These are phyloP conservation scores for Cyberlindnera meyerae DNA, from an alignment of 805 yeast species.

Conservation along the genomic window DNA sequence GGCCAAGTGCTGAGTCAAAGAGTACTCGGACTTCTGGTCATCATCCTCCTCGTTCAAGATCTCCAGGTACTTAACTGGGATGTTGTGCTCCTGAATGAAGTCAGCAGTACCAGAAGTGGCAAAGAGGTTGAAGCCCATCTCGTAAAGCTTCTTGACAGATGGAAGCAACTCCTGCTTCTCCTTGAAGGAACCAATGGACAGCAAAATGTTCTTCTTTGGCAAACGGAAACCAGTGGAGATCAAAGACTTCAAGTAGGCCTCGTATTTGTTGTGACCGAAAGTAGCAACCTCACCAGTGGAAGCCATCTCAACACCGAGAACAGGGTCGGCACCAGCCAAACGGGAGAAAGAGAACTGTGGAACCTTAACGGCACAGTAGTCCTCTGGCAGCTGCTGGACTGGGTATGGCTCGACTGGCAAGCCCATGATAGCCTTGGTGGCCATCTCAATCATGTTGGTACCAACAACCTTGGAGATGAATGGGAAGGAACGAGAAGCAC, in stretches of 20 bases:
- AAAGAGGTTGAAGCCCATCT: conserved; percentile 83
- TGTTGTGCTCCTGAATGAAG: conserved; percentile 88
- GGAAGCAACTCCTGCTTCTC: conserved; percentile 94
- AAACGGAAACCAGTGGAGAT: conserved; percentile 92
- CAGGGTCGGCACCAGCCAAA: conserved; percentile 96
- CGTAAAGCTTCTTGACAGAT: conserved; percentile 70
- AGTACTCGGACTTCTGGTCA: conserved; percentile 86
- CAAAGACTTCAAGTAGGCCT: conserved; percentile 93
- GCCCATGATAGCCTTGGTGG: conserved; percentile 89
- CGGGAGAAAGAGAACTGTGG: conserved; percentile 98
- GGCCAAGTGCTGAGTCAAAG: conserved; percentile 93
- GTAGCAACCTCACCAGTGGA: conserved; percentile 99
- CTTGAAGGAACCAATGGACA: conserved; percentile 94
- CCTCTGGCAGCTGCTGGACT: conserved; percentile 79
- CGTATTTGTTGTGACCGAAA: conserved; percentile 93
- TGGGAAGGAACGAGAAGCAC: conserved; percentile 99
- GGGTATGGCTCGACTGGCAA: conserved; percentile 88
- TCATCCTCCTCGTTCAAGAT: conserved; percentile 67
- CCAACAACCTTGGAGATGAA: conserved; percentile 97
- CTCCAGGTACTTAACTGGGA: conserved; percentile 94
- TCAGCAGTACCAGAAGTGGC: conserved; percentile 99
- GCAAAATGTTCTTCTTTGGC: conserved; percentile 90
- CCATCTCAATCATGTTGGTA: conserved; percentile 89
- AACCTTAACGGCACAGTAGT: conserved; percentile 93
- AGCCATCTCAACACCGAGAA: conserved; percentile 98